phyloP scores from a whole-genome alignment of 2,329 filamentous ascomycete species.

The Clarireedia homoeocarpa region DNA sequence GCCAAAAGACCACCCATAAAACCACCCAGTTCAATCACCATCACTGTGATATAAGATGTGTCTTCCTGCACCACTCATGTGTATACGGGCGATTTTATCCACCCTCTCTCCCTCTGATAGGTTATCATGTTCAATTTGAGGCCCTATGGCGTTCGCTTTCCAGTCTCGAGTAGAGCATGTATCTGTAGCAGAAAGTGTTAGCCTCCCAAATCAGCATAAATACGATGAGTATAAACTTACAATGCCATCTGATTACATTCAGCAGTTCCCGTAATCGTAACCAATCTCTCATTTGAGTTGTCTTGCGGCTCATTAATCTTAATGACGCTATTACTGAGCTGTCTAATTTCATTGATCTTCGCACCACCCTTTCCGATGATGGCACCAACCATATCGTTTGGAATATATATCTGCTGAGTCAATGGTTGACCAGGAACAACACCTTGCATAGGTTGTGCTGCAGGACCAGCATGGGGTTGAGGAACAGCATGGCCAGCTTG shows the following conservation, averaged over 20 bases:
- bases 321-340: constrained; percentile 94
- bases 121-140: neutral
- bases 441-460: constrained; percentile 66
- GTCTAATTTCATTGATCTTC: constrained; percentile 98
- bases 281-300: constrained; percentile 95
- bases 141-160: constrained; percentile 48
- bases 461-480: constrained; percentile 59
- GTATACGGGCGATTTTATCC: no score
- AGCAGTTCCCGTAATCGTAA: constrained; percentile 94
- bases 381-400: constrained; percentile 98
- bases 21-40: no score
- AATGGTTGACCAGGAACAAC: constrained; percentile 74
- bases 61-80: no score
- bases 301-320: constrained; percentile 99
- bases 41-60: no score
- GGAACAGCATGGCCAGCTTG: constrained; percentile 57
- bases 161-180: constrained; percentile 93
- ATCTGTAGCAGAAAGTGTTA: neutral
- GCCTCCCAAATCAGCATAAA: neutral
- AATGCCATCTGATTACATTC: constrained; percentile 99
- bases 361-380: constrained; percentile 98
- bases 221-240: constrained; percentile 39
- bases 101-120: no score
- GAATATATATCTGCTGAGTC: constrained; percentile 98
- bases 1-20: no score